Evolutionary conservation across 2,329 filamentous ascomycete genomes (phyloP), one percentile per base, ranked within the genome.

Genomic region (Bertia moriformis): DNA sequence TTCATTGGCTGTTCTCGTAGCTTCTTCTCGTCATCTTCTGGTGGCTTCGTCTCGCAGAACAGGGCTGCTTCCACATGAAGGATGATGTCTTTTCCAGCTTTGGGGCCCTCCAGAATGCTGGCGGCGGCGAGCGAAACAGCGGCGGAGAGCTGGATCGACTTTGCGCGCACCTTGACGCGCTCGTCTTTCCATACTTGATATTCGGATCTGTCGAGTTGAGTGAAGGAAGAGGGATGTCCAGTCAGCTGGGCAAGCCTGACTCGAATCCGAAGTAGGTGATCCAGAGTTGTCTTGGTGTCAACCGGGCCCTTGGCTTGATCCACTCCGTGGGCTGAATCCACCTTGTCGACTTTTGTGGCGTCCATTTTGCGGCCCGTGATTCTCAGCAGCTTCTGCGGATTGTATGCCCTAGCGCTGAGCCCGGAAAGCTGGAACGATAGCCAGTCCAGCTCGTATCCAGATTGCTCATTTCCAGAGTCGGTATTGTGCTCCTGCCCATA

Each of bases 361-460:
- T 27, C n/a, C 22, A 27, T n/a, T 7, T 15, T 7, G 7, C 14
- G 7, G 7, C 14, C 14, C 10, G 17, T 18, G 32, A 18, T 10
- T 7, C 15, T 7, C 14, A 7, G 10, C 7, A 15, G 10, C 5
- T 30, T 12, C 20, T 39, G 18, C 14, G 18, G 13, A 14, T 22
- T 14, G 12, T 17, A 29, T 24, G n/a, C 14, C 18, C 19, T 29
- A 12, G 12, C 40, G n/a, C n/a, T n/a, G n/a, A n/a, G n/a, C n/a
- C n/a, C n/a, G n/a, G n/a, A n/a, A 20, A 48, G 40, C 19, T 43
- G 29, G 17, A 47, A 44, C 1, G 47, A 41, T 10, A 49, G 42
- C 48, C 48, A 50, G 40, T 50, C 48, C 10, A 50, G 44, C 43
- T 50, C 48, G 32, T 48, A 40, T 12, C 43, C 43, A 42, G 10